Base-by-base conservation (phyloP, 2,329 filamentous ascomycete genomes). In the Xylariaceae sp. region DNA sequence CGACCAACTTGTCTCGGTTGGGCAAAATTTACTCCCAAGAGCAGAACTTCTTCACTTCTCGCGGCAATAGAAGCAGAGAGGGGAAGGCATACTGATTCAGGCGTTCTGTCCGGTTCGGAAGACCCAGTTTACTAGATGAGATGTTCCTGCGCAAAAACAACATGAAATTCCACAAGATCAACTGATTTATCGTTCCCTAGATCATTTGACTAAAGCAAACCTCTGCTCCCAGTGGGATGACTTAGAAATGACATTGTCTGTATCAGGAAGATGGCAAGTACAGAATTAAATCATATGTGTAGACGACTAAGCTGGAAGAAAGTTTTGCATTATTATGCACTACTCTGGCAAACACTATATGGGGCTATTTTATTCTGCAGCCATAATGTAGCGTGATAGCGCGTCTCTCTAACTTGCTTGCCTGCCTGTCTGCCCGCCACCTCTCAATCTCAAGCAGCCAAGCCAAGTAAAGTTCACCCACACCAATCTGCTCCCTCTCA, bases 21-120 rank as follows among this genome's bases (percentile, higher is more conserved):
- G 39, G 30, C 13, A 55, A 42, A 48, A 33, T n/a, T 46, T 51
- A 50, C 15, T 35, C 36, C 32, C 15, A 46, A 42, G 23, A 15
- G 24, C 7, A 32, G 39, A 29, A n/a, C n/a, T n/a, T n/a, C n/a
- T 11, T 18, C 23, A 35, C 43, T 42, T 6, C 29, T 15, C 26
- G 11, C 42, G 15, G 13, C 24, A 35, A 35, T 47, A 41, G 18
- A 39, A 15, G 39, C 39, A 29, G 46, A 10, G n/a, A 32, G 24
- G 20, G 16, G 6, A 30, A 32, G 26, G 36, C 27, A 52, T 24
- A 52, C 39, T 36, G 47, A 32, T 56, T 30, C 44, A 51, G 54
- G 57, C 57, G 54, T 59, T 57, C 40, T 13, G 42, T 54, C 50
- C 35, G 55, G 50, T 35, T 44, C 44, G 15, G 42, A 37, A 47